Conservation (phyloP, 306 rosid genomes). For the Corylus americana region DNA sequence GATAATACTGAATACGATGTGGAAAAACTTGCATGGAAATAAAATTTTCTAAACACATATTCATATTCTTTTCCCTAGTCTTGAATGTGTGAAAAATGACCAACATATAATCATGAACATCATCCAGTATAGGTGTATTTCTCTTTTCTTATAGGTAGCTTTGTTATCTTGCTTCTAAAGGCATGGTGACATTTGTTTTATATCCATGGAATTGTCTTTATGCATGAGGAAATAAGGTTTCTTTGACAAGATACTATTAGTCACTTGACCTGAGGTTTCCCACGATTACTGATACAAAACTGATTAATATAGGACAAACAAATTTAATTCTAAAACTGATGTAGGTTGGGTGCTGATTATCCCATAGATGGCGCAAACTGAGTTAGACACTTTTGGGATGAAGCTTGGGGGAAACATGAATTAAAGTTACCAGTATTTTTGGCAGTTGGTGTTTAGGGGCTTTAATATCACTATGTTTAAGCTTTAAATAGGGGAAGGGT, state of each 20-base stretch:
- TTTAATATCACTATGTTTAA: too few relatives aligned
- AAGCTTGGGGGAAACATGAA: neutral
- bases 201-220: too few relatives aligned
- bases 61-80: neutral
- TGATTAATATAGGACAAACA: neutral
- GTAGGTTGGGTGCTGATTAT: too few relatives aligned
- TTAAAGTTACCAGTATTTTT: neutral
- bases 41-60: neutral
- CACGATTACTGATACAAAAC: neutral
- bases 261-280: too few relatives aligned
- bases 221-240: too few relatives aligned
- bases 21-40: neutral
- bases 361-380: neutral
- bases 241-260: too few relatives aligned
- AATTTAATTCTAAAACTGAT: neutral
- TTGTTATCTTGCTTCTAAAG: too few relatives aligned
- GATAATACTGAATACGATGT: neutral
- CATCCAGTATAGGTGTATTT: too few relatives aligned
- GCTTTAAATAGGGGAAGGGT: neutral
- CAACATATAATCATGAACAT: neutral
- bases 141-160: too few relatives aligned
- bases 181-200: too few relatives aligned
- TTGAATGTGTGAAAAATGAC: neutral
- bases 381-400: too few relatives aligned
- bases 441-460: neutral